Base-by-base conservation (phyloP, 75 land plant genomes). In the Adiantum capillusveneris region DNA sequence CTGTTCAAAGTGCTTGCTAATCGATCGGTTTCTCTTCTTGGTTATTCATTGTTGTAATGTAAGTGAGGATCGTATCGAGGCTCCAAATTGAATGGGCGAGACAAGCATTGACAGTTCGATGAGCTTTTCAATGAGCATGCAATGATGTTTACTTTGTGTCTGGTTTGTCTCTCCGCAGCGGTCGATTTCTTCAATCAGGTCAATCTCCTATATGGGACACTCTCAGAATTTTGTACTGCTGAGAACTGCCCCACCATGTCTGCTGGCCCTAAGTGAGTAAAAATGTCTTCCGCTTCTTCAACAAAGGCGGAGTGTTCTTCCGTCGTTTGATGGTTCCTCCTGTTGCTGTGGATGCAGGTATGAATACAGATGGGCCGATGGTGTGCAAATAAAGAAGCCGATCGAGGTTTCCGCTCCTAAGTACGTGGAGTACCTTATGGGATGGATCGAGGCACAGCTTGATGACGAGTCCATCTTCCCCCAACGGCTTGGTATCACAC, bases 301-400 rank as follows among this genome's bases (percentile, higher is more conserved):
- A 14, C 43, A 41, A 41, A 41, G n/a, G n/a, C n/a, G n/a, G n/a
- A n/a, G n/a, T n/a, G n/a, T n/a, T n/a, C n/a, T n/a, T n/a, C n/a
- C n/a, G n/a, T n/a, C n/a, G n/a, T n/a, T n/a, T 50, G 21, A 7
- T 50, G n/a, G 53, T 21, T 21, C n/a, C n/a, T n/a, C n/a, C n/a
- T n/a, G n/a, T n/a, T n/a, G n/a, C n/a, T n/a, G n/a, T n/a, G n/a
- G n/a, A n/a, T n/a, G 50, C 65, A 90, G 96, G 72, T 90, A 90
- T 53, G 96, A 90, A 50, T 90, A 90, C 48, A 82, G 96, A 59
- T 86, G 96, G 96, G 96, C 96, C 20, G 96, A 90, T 83, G 96
- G 96, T 48, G 87, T 86, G 5, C 81, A 80, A 65, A 86, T 90
- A 20, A 90, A 86, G 66, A 90, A 86, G 56, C 96, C 96, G 29